These are phyloP conservation scores for Aureobasidium pullulans DNA, from an alignment of 2,329 filamentous ascomycete genomes.

Conservation along the genomic window DNA sequence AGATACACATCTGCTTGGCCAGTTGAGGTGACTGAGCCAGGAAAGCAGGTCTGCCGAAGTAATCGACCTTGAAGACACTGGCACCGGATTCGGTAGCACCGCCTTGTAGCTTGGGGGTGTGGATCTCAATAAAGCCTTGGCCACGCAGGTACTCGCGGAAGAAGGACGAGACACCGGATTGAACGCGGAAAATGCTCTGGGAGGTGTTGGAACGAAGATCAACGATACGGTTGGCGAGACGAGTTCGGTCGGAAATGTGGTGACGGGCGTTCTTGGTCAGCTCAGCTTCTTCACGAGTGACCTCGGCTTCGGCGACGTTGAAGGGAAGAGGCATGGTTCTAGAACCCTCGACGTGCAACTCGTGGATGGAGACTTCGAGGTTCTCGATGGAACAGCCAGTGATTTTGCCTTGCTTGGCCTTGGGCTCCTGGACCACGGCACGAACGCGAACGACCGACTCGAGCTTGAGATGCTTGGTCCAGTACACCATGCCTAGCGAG, in stretches of 20 bases:
- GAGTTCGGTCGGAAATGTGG: constrained; percentile 63
- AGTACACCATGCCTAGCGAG: constrained; percentile 71
- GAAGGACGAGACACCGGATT: constrained; percentile 68
- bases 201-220: constrained; percentile 80
- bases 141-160: constrained; percentile 72
- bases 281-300: constrained; percentile 50
- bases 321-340: constrained; percentile 59
- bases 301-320: constrained; percentile 63
- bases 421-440: constrained; percentile 65
- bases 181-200: constrained; percentile 81
- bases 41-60: constrained; percentile 82
- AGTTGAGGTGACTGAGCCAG: constrained; percentile 86
- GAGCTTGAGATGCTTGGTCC: constrained; percentile 73
- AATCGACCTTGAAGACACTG: constrained; percentile 85
- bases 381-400: constrained; percentile 68
- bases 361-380: constrained; percentile 65
- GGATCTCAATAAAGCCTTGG: constrained; percentile 81
- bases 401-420: constrained; percentile 58
- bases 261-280: constrained; percentile 50
- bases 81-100: constrained; percentile 86
- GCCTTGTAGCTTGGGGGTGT: constrained; percentile 86
- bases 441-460: constrained; percentile 73
- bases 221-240: constrained; percentile 67
- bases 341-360: constrained; percentile 55
- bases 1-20: constrained; percentile 88